Base-by-base conservation (phyloP, 257 asterid genomes). In the Solanum ossicruentum region DNA sequence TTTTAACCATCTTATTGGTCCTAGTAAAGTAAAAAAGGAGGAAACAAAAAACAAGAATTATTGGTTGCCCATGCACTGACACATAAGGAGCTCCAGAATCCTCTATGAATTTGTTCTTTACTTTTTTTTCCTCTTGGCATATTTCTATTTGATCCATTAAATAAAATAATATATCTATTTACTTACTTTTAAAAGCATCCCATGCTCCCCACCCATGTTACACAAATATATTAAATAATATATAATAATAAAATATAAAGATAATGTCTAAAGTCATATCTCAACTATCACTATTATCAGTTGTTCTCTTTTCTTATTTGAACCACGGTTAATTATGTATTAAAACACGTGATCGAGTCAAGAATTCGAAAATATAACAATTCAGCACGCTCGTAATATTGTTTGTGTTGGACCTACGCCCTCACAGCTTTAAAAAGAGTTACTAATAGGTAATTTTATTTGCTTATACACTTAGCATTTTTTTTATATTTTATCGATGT, bases 191-290 rank as follows among this genome's bases (percentile, higher is more conserved):
- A 78, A 78, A 26, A 78, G 66, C 83, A 78, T 78, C 83, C 83
- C 83, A 52, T 78, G 83, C 65, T 78, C 28, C 65, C 83, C 28
- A 78, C 66, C 83, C 83, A 78, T 78, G 83, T 52, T 78, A 78
- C 83, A 52, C 49, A 78, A 60, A 26, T 26, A 8, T 52, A 78
- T 78, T 78, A 16, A 78, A 78, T 12, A 72, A 6, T 8, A 67
- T 67, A 67, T 3, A 67, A 3, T 3, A 15, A 32, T 67, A 16
- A 15, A 67, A 67, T 67, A 67, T 8, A 26, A 10, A 60, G 3
- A n/a, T n/a, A 60, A 60, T n/a, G 16, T 60, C 28, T 58, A 10
- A 1, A 3, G 1, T 4, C 1, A 58, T 20, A 58, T 58, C 0
- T 58, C 3, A 2, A 1, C 10, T 60, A 1, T 58, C 7, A 58